Conservation (phyloP, 768 basidiomycete genomes). For the Phanerochaete sordida region DNA sequence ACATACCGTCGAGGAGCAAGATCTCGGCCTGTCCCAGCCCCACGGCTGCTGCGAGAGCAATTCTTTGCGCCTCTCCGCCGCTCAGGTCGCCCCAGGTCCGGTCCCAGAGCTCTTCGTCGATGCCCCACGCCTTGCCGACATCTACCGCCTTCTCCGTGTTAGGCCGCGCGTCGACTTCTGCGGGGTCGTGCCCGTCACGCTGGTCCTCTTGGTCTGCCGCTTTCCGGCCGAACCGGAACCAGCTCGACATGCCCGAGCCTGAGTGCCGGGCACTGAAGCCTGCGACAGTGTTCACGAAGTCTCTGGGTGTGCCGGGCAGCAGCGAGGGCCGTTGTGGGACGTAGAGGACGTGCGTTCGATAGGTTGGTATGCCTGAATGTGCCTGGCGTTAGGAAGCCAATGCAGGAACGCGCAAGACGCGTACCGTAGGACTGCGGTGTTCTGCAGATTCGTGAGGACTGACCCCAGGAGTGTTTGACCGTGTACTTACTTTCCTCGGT, state of each 20-base stretch:
- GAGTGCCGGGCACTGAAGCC: conserved; percentile 44
- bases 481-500: conserved; percentile 59
- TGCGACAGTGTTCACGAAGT: conserved; percentile 59
- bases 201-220: conserved; percentile 14
- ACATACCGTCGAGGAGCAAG: conserved; percentile 70
- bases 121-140: conserved; percentile 61
- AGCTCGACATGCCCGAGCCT: conserved; percentile 8
- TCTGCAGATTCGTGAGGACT: conserved; percentile 26
- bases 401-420: conserved; percentile 1
- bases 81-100: conserved; percentile 77
- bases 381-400: not conserved
- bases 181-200: not conserved
- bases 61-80: conserved; percentile 83
- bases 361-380: conserved; percentile 63
- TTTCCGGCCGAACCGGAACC: conserved; percentile 11
- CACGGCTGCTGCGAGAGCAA: conserved; percentile 73
- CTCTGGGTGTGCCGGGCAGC: conserved; percentile 76
- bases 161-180: not conserved
- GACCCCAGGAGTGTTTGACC: not conserved
- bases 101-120: conserved; percentile 69
- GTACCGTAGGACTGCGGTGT: conserved; percentile 48
- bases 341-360: conserved; percentile 78
- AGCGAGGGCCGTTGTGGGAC: conserved; percentile 87
- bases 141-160: conserved; percentile 37
- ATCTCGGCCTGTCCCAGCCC: conserved; percentile 76